Evolutionary conservation across 768 basidiomycete species (phyloP), one percentile per base, ranked within the genome.

Genomic region (Mycena kentingensis): DNA sequence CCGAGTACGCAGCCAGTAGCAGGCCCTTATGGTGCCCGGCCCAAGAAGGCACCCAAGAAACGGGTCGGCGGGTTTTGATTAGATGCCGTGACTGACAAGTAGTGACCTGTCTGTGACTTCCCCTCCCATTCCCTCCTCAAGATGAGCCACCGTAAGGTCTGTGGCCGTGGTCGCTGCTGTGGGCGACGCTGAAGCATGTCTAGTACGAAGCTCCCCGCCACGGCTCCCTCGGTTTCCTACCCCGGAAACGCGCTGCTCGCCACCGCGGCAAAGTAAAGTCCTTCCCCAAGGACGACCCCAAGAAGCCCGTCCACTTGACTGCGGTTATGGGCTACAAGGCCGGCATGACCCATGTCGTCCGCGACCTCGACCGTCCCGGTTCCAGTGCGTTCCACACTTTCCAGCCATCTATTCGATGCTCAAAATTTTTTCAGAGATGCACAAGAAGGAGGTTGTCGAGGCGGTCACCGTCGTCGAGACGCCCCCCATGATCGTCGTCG

Each of bases 311-410:
- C 55, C 97, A 99, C 78, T 82, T 99, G 76, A 99, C 97, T 66
- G 97, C 97, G 62, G 79, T 89, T 70, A 84, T 99, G 87, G 97
- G 96, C 64, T 99, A 98, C 88, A 99, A 99, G 85, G 97, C 97
- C 60, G 97, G 97, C 65, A 98, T 98, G 96, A 98, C 94, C 75
- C 97, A 99, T 71, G 83, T 99, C 65, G 95, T 99, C 58, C 91
- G 97, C 68, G 97, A 99, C 70, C 91, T 98, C 66, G 97, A 98
- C 78, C 93, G 97, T 70, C 96, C 96, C 46, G 97, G 96, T 62
- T 98, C 97, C 68, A 99, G 95, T 98, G 69, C 68, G 95, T 87
- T 15, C 50, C 36, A 15, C 19, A 18, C 0, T 42, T 36, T 35
- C 19, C 13, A 46, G 35, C 24, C 25, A 12, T 27, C 36, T 13